Evolutionary conservation across 1,139 yeast species (phyloP).

Genomic region (Lodderomyces oxycetoniae): DNA sequence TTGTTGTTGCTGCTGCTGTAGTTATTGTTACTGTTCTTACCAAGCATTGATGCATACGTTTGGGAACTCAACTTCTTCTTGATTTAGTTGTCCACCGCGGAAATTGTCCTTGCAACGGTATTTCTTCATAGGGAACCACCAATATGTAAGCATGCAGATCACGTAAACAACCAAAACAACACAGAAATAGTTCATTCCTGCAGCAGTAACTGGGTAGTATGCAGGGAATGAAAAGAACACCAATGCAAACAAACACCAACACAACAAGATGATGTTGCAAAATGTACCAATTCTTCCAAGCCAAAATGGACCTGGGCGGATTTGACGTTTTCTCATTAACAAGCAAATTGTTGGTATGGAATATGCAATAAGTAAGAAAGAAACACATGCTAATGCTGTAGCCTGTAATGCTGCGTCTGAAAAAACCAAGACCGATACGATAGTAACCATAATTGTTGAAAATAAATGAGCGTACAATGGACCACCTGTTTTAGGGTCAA

Average conservation of each 20-base stretch:
- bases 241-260: slow-evolving; percentile 57
- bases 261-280: slow-evolving; percentile 50
- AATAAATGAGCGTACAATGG: slow-evolving; percentile 45
- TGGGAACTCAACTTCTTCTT: slow-evolving; percentile 45
- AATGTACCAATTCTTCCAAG: slow-evolving; percentile 54
- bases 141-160: slow-evolving; percentile 50
- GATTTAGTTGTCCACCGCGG: slow-evolving; percentile 42
- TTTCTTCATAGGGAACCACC: slow-evolving; percentile 48
- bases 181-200: slow-evolving; percentile 68
- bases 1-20: background rate
- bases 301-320: slow-evolving; percentile 64
- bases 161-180: slow-evolving; percentile 57
- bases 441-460: slow-evolving; percentile 39
- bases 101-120: slow-evolving; percentile 38
- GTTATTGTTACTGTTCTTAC: slow-evolving; percentile 4
- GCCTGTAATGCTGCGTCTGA: slow-evolving; percentile 44
- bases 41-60: slow-evolving; percentile 33
- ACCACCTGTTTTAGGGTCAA: slow-evolving; percentile 40
- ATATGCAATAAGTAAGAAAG: slow-evolving; percentile 40
- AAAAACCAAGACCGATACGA: slow-evolving; percentile 35
- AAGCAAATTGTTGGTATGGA: slow-evolving; percentile 46
- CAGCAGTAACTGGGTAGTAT: slow-evolving; percentile 56
- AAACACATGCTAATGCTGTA: slow-evolving; percentile 44
- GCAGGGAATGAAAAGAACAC: slow-evolving; percentile 68
- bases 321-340: slow-evolving; percentile 53